These are phyloP conservation scores for Anthostomella pinea DNA, from an alignment of 2,329 filamentous ascomycete genomes.

Conservation along the genomic window DNA sequence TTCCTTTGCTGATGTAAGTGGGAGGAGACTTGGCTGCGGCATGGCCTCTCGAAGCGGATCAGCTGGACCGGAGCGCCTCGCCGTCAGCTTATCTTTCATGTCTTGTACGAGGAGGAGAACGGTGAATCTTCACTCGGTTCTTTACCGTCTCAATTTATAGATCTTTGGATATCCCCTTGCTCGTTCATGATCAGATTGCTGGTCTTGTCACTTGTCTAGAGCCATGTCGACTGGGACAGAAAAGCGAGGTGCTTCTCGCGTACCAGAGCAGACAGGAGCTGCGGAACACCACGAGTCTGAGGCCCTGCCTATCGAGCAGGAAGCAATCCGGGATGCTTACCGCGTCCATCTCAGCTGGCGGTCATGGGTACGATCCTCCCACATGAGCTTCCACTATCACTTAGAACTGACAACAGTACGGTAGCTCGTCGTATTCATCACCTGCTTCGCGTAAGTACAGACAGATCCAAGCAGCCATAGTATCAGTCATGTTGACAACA, in stretches of 20 bases:
- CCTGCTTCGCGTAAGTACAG: slow-evolving; percentile 44
- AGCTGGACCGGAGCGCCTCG: not conserved
- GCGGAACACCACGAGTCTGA: slow-evolving; percentile 5
- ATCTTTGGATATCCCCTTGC: too few species aligned
- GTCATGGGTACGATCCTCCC: slow-evolving; percentile 42
- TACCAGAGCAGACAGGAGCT: slow-evolving; percentile 1
- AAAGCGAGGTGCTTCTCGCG: slow-evolving; percentile 8
- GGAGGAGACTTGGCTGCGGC: not conserved
- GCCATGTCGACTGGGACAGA: too few species aligned
- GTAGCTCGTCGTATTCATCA: slow-evolving; percentile 39
- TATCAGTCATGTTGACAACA: too few species aligned
- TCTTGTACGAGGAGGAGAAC: too few species aligned
- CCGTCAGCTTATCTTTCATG: too few species aligned
- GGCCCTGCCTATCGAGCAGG: slow-evolving; percentile 29
- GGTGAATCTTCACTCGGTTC: too few species aligned
- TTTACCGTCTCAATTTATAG: too few species aligned
- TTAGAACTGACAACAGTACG: slow-evolving; percentile 2
- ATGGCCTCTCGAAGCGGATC: not conserved
- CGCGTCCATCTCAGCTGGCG: slow-evolving; percentile 53
- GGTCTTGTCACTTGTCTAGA: too few species aligned
- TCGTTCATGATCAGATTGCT: too few species aligned
- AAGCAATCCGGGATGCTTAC: slow-evolving; percentile 30
- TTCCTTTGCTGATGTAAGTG: too few species aligned
- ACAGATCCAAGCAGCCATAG: not conserved
- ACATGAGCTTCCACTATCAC: not conserved